These are phyloP conservation scores for Fraxinus ornus DNA, from an alignment of 305 asterid genomes.

Conservation along the genomic window DNA sequence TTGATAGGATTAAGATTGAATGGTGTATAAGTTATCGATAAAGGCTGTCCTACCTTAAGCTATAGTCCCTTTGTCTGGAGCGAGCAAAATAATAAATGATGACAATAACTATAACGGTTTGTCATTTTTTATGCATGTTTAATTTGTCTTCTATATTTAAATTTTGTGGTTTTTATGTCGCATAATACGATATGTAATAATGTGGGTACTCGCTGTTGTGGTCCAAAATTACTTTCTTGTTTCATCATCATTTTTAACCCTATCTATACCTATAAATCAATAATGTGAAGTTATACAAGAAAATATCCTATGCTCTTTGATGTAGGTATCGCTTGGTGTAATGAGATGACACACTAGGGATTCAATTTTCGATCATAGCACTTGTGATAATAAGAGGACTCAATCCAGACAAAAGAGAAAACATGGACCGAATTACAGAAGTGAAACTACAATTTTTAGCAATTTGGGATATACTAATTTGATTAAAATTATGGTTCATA, in stretches of 20 bases:
- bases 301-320: not conserved
- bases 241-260: not conserved
- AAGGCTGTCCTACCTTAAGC: not conserved
- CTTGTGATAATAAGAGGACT: too few relatives aligned
- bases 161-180: not conserved
- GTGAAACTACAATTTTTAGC: too few relatives aligned
- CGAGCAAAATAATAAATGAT: not conserved
- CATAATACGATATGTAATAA: not conserved
- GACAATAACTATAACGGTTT: not conserved
- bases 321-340: not conserved
- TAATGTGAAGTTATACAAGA: not conserved
- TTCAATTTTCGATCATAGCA: too few relatives aligned
- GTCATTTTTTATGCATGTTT: not conserved
- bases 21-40: not conserved
- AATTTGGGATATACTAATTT: too few relatives aligned
- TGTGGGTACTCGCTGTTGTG: not conserved
- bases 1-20: not conserved
- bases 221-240: not conserved
- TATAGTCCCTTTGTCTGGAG: not conserved
- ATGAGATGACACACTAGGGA: too few relatives aligned
- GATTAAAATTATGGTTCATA: too few relatives aligned
- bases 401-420: too few relatives aligned
- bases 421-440: too few relatives aligned
- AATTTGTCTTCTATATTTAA: not conserved
- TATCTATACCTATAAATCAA: not conserved